Conservation (phyloP, 441 rosid genomes). For the Metrosideros polymorpha region DNA sequence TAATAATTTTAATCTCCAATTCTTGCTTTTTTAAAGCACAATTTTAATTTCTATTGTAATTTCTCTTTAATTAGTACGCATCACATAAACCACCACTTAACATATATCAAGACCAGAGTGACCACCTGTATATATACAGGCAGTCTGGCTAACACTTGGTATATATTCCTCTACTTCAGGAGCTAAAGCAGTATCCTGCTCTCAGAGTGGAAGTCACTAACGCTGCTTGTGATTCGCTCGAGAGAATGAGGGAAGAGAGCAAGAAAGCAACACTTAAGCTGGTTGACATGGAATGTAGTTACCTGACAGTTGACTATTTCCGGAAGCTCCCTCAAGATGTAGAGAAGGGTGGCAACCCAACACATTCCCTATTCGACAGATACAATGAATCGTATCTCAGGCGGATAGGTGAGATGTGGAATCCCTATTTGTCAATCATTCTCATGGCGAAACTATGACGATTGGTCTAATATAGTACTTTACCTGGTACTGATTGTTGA, state of each 20-base stretch:
- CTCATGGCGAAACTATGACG: neutral
- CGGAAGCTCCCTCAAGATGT: slow-evolving; percentile 96
- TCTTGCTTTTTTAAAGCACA: neutral
- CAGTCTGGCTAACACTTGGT: neutral
- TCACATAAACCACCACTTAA: neutral
- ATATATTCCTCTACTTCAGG: slow-evolving; percentile 36
- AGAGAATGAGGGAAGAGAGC: slow-evolving; percentile 82
- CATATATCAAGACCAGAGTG: neutral
- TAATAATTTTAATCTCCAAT: neutral
- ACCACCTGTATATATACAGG: neutral
- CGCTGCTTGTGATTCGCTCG: slow-evolving; percentile 86
- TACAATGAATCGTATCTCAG: slow-evolving; percentile 85
- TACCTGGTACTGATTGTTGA: neutral
- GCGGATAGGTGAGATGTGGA: slow-evolving; percentile 59
- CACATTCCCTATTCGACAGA: slow-evolving; percentile 89
- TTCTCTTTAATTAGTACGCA: neutral
- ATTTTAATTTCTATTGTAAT: neutral
- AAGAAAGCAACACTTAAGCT: slow-evolving; percentile 82
- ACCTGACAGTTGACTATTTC: slow-evolving; percentile 94
- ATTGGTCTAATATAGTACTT: neutral
- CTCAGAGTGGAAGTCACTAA: slow-evolving; percentile 84
- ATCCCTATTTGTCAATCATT: neutral
- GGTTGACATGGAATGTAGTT: slow-evolving; percentile 90
- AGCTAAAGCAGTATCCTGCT: slow-evolving; percentile 90
- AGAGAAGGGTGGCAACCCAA: slow-evolving; percentile 95